These are phyloP conservation scores for Solanum tarapatanum DNA, from an alignment of 257 asterid genomes.

Conservation along the genomic window DNA sequence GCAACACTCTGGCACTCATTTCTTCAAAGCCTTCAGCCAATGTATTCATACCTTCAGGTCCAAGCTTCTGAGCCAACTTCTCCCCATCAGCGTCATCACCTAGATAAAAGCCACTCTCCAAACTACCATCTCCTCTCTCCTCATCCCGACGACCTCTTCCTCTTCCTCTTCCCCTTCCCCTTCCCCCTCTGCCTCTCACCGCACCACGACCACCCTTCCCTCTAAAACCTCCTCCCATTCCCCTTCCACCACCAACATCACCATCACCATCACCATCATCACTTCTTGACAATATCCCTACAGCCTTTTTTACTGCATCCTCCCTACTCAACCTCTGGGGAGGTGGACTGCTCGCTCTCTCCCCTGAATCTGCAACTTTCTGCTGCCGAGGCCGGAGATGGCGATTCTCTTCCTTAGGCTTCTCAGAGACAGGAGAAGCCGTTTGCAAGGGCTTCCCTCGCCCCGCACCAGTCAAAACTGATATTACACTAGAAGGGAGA, in stretches of 20 bases:
- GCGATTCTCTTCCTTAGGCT: conserved; percentile 37
- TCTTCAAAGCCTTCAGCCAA: conserved; percentile 67
- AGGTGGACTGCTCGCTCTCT: conserved; percentile 2
- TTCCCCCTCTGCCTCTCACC: conserved; percentile 14
- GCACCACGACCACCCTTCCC: conserved; percentile 30
- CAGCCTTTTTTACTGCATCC: conserved; percentile 45
- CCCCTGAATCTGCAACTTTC: background rate
- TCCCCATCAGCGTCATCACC: conserved; percentile 54
- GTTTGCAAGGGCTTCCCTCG: conserved; percentile 47
- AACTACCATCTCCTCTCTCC: conserved; percentile 28
- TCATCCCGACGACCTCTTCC: conserved; percentile 7
- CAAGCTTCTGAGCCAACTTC: conserved; percentile 50
- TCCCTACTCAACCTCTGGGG: conserved; percentile 32
- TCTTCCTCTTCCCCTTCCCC: conserved; percentile 11
- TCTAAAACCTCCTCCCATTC: conserved; percentile 14
- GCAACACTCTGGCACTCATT: conserved; percentile 43
- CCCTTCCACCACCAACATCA: conserved; percentile 1
- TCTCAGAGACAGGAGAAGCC: conserved; percentile 9
- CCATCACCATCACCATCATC: conserved; percentile 5
- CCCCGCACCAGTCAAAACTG: conserved; percentile 41
- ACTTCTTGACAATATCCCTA: conserved; percentile 35
- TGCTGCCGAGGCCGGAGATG: conserved; percentile 26
- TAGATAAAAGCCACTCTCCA: conserved; percentile 19
- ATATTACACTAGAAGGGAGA: conserved; percentile 15
- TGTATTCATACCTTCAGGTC: conserved; percentile 47